Evolutionary conservation across 2,329 filamentous ascomycete genomes (phyloP), one percentile per base, ranked within the genome.

Genomic region (Apiospora malaysiana): DNA sequence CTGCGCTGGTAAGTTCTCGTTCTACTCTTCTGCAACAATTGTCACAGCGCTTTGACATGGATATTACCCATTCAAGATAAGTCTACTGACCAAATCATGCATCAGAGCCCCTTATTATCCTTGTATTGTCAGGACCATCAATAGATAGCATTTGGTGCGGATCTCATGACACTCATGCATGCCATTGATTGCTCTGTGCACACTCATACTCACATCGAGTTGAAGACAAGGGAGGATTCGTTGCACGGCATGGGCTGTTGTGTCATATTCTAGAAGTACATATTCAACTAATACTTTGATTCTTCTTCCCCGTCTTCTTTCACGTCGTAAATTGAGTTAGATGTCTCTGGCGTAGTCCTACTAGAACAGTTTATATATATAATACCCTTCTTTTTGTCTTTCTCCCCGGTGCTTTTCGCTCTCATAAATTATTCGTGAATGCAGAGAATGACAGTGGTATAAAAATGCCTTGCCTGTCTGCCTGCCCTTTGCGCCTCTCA

Each of bases 41-140:
- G n/a, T n/a, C n/a, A n/a, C n/a, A n/a, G n/a, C n/a, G n/a, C n/a
- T n/a, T n/a, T n/a, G n/a, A n/a, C n/a, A n/a, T n/a, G n/a, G n/a
- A n/a, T n/a, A n/a, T n/a, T n/a, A n/a, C n/a, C n/a, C n/a, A n/a
- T n/a, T n/a, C n/a, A n/a, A n/a, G n/a, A n/a, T n/a, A n/a, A n/a
- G n/a, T n/a, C n/a, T n/a, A n/a, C n/a, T n/a, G n/a, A n/a, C n/a
- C n/a, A n/a, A n/a, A n/a, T n/a, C n/a, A n/a, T n/a, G n/a, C n/a
- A n/a, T n/a, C n/a, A 81, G 79, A 78, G 75, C 37, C 78, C 77
- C n/a, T 70, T 81, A 4, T 23, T 79, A 32, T 78, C 78, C 1
- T 71, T 80, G 16, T 80, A 79, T 69, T 78, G 76, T 69, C 75
- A 78, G 59, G 73, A 76, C 45, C 72, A 69, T 45, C 59, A 49